These are phyloP conservation scores for Chimonanthus praecox DNA, from an alignment of 164 flowering plant species.

Conservation along the genomic window DNA sequence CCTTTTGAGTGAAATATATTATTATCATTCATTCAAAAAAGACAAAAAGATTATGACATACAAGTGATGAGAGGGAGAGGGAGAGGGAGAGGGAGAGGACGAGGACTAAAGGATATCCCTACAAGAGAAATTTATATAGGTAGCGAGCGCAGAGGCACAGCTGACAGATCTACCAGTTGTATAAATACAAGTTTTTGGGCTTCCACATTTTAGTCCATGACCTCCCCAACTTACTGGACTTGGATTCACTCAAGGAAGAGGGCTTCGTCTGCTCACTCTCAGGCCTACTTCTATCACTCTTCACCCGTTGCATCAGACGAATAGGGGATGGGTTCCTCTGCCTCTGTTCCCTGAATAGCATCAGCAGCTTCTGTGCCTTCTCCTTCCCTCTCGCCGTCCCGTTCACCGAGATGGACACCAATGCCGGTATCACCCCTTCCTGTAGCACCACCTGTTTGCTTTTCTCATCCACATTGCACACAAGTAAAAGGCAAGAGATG, in stretches of 20 bases:
- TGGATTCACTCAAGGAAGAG: conserved; percentile 39
- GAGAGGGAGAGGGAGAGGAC: no score
- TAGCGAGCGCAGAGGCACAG: not conserved
- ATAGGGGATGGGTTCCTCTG: conserved; percentile 58
- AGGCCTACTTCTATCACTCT: conserved; percentile 15
- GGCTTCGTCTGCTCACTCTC: conserved; percentile 23
- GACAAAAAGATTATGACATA: not conserved
- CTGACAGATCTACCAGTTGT: conserved; percentile 33
- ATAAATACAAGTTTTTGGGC: conserved; percentile 59
- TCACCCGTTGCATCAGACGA: conserved; percentile 13
- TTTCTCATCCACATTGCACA: conserved; percentile 55
- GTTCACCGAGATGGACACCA: conserved; percentile 83
- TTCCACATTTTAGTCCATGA: conserved; percentile 56
- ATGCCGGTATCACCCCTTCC: conserved; percentile 94
- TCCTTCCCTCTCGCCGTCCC: conserved; percentile 84
- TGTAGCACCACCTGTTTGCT: conserved; percentile 73
- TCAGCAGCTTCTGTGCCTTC: conserved; percentile 81
- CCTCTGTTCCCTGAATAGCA: conserved; percentile 82
- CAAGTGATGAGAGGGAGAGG: conserved; percentile 16
- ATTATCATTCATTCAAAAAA: no score
- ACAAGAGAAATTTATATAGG: conserved; percentile 41
- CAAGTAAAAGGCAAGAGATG: conserved; percentile 56
- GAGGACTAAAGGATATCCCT: not conserved
- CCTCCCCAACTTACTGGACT: conserved; percentile 48
- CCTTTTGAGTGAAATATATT: no score